Evolutionary conservation across 345 rosid genomes (phyloP), one percentile per base, ranked within the genome.

Genomic region (Pelargonium nanum): DNA sequence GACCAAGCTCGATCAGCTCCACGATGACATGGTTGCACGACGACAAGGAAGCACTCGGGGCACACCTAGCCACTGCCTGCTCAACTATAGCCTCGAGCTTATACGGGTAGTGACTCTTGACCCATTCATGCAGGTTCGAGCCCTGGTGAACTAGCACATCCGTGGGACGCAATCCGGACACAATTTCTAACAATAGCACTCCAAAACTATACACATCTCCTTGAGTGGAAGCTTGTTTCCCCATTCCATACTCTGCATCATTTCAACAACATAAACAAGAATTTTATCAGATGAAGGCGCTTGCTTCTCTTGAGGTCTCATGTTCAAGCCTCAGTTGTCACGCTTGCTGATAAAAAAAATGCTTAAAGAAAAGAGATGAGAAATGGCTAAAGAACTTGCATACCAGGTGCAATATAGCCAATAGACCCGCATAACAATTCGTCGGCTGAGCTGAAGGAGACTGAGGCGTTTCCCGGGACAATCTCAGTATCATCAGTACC

Each of bases 331-430:
- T n/a, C n/a, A n/a, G n/a, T n/a, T n/a, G n/a, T n/a, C n/a, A n/a
- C n/a, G n/a, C n/a, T n/a, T n/a, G n/a, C n/a, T n/a, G n/a, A n/a
- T n/a, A n/a, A n/a, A n/a, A n/a, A n/a, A n/a, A n/a, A n/a, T n/a
- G n/a, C n/a, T n/a, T 40, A 15, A 40, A 40, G 16, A 12, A 40
- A 17, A 40, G 48, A 40, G 48, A 40, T 40, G 48, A 9, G 48
- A 40, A 40, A 40, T 40, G 48, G 48, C 16, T 40, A 12, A 40
- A 40, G 48, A 40, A 40, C 15, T 15, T 6, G 17, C 48, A 60
- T 78, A 87, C 97, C 99, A 17, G 99, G 99, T 9, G 99, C 88
- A 22, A 93, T 87, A 61, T 93, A 93, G 70, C 99, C 99, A 0
- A 87, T 73, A 48, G 97, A 89, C 67, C 99, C 97, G 15, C 96